Evolutionary conservation across 2,329 filamentous ascomycete genomes (phyloP).

Genomic region (Fusarium scirpi): DNA sequence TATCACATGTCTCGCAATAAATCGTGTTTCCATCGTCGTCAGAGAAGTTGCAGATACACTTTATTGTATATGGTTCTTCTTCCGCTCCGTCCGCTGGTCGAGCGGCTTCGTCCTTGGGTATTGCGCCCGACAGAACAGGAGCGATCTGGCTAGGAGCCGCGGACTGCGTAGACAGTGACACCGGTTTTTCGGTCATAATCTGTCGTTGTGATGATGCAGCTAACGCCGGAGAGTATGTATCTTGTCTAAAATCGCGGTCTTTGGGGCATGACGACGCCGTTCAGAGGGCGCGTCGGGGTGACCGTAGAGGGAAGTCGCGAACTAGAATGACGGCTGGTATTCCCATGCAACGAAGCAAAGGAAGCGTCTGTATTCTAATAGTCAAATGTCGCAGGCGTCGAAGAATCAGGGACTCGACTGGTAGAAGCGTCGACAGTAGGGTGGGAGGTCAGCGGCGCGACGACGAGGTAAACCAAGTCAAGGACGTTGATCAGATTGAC

Average conservation of each 20-base stretch:
- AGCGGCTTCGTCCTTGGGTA: slow-evolving; percentile 56
- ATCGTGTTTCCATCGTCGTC: slow-evolving; percentile 99
- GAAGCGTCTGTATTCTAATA: slow-evolving; percentile 4
- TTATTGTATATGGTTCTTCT: slow-evolving; percentile 93
- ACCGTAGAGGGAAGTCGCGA: slow-evolving; percentile 39
- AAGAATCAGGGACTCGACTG: slow-evolving; percentile 31
- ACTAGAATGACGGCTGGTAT: slow-evolving; percentile 29
- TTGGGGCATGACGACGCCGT: slow-evolving; percentile 71
- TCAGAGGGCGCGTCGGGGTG: slow-evolving; percentile 56
- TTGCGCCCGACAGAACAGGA: slow-evolving; percentile 49
- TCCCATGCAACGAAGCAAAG: slow-evolving; percentile 42
- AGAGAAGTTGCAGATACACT: slow-evolving; percentile 93
- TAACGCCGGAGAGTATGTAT: slow-evolving; percentile 54
- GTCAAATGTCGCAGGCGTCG: slow-evolving; percentile 35
- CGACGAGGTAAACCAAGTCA: slow-evolving; percentile 24
- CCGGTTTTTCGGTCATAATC: slow-evolving; percentile 73
- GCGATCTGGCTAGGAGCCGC: slow-evolving; percentile 67
- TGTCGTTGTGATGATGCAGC: slow-evolving; percentile 56
- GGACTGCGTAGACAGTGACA: slow-evolving; percentile 66
- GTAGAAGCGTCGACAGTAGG: slow-evolving; percentile 30
- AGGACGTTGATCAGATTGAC: slow-evolving; percentile 11
- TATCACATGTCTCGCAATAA: slow-evolving; percentile 94
- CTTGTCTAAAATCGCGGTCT: slow-evolving; percentile 63
- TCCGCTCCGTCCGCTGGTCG: slow-evolving; percentile 66
- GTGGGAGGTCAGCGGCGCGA: slow-evolving; percentile 36